phyloP scores from a whole-genome alignment of 2,329 filamentous ascomycete genomes.

The Harringtonia aguacate region DNA sequence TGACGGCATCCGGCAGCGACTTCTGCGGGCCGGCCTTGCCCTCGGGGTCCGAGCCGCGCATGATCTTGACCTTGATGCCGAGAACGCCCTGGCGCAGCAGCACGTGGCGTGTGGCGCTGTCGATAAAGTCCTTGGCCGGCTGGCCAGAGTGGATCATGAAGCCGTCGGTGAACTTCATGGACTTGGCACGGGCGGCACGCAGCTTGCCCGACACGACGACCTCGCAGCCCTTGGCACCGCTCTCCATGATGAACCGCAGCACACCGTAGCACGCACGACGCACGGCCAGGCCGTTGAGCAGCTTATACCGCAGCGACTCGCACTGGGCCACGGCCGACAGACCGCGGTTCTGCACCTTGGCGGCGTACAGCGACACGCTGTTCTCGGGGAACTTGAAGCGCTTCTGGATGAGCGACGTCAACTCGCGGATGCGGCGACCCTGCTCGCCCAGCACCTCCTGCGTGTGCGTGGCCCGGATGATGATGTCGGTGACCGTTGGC shows the following conservation, averaged over 20 bases:
- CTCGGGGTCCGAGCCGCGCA: conserved; percentile 98
- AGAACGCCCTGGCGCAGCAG: conserved; percentile 99
- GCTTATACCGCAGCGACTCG: conserved; percentile 99
- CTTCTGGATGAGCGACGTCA: conserved; percentile 99
- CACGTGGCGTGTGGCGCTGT: conserved; percentile 96
- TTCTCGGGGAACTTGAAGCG: conserved; percentile 99
- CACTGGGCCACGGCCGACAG: conserved; percentile 99
- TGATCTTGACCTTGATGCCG: conserved; percentile 99
- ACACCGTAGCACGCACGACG: conserved; percentile 99
- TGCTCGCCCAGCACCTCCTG: conserved; percentile 99
- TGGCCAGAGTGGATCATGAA: conserved; percentile 99
- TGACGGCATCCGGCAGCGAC: conserved; percentile 95
- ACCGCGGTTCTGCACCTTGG: conserved; percentile 99
- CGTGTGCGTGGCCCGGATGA: conserved; percentile 99
- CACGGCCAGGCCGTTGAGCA: conserved; percentile 98
- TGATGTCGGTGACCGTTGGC: conserved; percentile 99
- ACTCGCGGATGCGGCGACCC: conserved; percentile 98
- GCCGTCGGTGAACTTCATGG: conserved; percentile 99
- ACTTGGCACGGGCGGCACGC: conserved; percentile 97
- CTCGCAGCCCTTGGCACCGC: conserved; percentile 98
- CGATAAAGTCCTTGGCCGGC: conserved; percentile 99
- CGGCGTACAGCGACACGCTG: conserved; percentile 98
- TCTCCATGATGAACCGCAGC: conserved; percentile 99
- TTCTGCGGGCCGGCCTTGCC: conserved; percentile 98
- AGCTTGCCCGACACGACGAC: conserved; percentile 99